A percentile compares a stretch with the other conserved stretches of the same genome.
phyloP scores from a whole-genome alignment of 345 rosid genomes.

The Erucastrum elatum region DNA sequence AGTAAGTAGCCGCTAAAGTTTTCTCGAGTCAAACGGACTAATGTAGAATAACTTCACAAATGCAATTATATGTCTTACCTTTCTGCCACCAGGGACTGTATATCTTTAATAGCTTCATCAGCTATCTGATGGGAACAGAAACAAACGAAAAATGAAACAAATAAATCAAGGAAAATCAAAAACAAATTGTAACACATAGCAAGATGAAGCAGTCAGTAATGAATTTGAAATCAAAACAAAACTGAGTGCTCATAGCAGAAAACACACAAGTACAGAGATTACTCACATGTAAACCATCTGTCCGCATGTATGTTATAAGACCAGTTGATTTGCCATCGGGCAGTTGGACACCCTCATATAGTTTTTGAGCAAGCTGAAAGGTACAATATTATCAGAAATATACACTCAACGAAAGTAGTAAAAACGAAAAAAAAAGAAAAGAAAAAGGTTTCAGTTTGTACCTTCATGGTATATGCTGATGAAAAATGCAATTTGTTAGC shows the following conservation, averaged over 20 bases:
- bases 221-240: not conserved
- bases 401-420: not conserved
- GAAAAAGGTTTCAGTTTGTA: conserved; percentile 29
- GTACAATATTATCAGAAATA: conserved; percentile 27
- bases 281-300: conserved; percentile 96
- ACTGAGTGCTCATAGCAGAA: not conserved
- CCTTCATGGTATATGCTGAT: conserved; percentile 86
- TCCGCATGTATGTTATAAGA: conserved; percentile 90
- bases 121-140: conserved; percentile 59
- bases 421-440: not conserved
- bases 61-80: conserved; percentile 49
- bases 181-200: not conserved
- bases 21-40: conserved; percentile 7
- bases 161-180: not conserved
- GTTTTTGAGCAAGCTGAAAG: conserved; percentile 91
- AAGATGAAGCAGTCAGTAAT: conserved; percentile 18
- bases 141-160: not conserved
- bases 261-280: conserved; percentile 14
- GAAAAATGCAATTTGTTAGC: conserved; percentile 82
- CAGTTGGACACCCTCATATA: conserved; percentile 86
- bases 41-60: conserved; percentile 1
- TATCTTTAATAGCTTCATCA: conserved; percentile 78
- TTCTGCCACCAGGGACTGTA: conserved; percentile 64
- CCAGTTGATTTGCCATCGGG: conserved; percentile 73
- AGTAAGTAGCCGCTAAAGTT: conserved; percentile 3